phyloP scores from a whole-genome alignment of 2,329 filamentous ascomycete species.

The Canariomyces notabilis region DNA sequence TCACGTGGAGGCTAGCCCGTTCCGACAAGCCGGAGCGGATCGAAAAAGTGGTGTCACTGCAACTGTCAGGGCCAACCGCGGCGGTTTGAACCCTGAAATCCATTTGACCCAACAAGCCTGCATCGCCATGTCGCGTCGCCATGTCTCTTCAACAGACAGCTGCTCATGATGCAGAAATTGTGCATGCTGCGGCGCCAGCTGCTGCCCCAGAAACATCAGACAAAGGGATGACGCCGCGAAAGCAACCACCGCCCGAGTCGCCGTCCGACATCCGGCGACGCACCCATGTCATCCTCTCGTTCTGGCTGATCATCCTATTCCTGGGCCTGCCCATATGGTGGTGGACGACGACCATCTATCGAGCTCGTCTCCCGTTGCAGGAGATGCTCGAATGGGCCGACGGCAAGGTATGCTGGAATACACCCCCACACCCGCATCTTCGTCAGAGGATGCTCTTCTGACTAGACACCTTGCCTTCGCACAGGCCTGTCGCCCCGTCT shows the following conservation, averaged over 20 bases:
- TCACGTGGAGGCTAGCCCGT: too few relatives aligned
- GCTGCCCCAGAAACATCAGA: constrained; percentile 6
- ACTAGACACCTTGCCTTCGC: constrained; percentile 5
- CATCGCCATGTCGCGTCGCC: too few relatives aligned
- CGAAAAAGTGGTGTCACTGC: too few relatives aligned
- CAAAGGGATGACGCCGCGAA: constrained; percentile 26
- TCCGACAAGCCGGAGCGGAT: too few relatives aligned
- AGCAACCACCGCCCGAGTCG: constrained; percentile 72
- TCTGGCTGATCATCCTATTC: constrained; percentile 80
- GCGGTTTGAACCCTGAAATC: too few relatives aligned
- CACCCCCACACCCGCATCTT: neutral
- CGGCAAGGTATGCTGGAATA: constrained; percentile 59
- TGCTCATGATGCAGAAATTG: constrained; percentile 14
- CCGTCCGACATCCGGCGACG: constrained; percentile 64
- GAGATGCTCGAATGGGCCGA: constrained; percentile 90
- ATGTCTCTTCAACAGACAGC: constrained; percentile 22
- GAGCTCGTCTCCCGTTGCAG: constrained; percentile 75
- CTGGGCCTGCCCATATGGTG: constrained; percentile 94
- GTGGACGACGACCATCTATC: constrained; percentile 87
- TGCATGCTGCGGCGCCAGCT: constrained; percentile 1
- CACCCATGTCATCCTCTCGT: constrained; percentile 72
- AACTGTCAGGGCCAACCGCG: too few relatives aligned
- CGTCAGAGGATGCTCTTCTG: too few relatives aligned
- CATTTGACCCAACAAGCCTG: too few relatives aligned
- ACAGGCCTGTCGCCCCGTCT: constrained; percentile 81